A percentile compares a stretch with the other conserved stretches of the same genome.
phyloP scores from a whole-genome alignment of 2,329 filamentous ascomycete species.

The Epichloe gansuensis region DNA sequence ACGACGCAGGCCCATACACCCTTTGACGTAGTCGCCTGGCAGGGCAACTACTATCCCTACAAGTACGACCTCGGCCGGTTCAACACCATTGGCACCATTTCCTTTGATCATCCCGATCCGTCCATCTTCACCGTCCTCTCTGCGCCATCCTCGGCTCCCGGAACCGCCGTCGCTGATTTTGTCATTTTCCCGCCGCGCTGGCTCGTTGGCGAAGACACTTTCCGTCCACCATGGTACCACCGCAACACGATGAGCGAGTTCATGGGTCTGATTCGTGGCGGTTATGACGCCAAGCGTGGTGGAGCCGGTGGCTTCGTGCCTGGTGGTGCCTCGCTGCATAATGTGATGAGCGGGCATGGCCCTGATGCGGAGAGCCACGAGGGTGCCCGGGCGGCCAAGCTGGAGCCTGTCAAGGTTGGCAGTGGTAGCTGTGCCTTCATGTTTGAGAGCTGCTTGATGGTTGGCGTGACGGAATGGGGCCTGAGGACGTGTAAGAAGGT shows the following conservation, averaged over 20 bases:
- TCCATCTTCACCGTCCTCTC: conserved; percentile 66
- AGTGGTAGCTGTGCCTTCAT: conserved; percentile 54
- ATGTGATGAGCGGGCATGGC: conserved; percentile 57
- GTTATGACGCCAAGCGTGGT: conserved; percentile 49
- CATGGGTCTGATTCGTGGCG: conserved; percentile 46
- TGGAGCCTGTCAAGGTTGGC: conserved; percentile 46
- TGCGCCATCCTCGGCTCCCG: conserved; percentile 52
- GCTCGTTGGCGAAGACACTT: conserved; percentile 59
- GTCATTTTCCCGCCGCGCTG: conserved; percentile 63
- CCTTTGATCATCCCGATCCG: conserved; percentile 68
- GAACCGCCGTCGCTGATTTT: conserved; percentile 58
- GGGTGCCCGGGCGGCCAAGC: conserved; percentile 40
- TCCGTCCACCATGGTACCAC: conserved; percentile 63
- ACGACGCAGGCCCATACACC: conserved; percentile 58
- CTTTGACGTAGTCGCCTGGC: conserved; percentile 73
- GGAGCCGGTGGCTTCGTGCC: conserved; percentile 41
- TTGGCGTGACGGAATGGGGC: conserved; percentile 63
- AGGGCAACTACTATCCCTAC: conserved; percentile 69
- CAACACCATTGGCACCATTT: conserved; percentile 60
- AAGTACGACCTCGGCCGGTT: conserved; percentile 75
- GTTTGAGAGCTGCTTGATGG: conserved; percentile 58
- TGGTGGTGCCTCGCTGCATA: conserved; percentile 50
- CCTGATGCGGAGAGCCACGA: conserved; percentile 46
- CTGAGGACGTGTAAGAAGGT: conserved; percentile 45
- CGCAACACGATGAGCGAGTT: conserved; percentile 57